Evolutionary conservation across 306 rosid species (phyloP), one percentile per base, ranked within the genome.

Genomic region (Pyrus communis): DNA sequence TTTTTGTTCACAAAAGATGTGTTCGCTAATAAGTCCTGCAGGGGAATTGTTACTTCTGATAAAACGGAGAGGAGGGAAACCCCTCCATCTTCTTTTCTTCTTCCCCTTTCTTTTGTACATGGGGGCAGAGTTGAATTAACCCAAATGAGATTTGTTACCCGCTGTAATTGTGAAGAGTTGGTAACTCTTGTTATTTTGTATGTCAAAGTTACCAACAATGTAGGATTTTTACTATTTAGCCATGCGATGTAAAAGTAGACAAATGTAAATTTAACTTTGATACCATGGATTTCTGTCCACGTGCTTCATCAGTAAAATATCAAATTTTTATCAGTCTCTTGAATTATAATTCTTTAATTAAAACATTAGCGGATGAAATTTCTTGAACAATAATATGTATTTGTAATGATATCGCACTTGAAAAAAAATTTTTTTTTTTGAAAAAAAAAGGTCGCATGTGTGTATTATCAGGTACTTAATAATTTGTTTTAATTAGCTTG

Each of bases 41-140:
- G 79, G 75, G 86, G 74, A 88, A 63, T 76, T 77, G 4, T 59
- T 77, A 75, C 59, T 73, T 84, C 70, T 43, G 75, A 81, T 82
- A 78, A 49, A 51, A 73, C 64, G 51, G 61, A 71, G 43, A 55
- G 78, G 68, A 78, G 73, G 76, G 86, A 78, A 75, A 82, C 66
- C 73, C 79, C 75, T 75, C 82, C 82, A 65, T 58, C 62, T 31
- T 31, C 75, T 27, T 4, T 5, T 42, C 62, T 13, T 25, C 70
- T 70, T 2, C 21, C 55, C 63, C 64, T n/a, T 46, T 38, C 45
- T 19, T 54, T 51, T 81, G 84, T 81, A 81, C n/a, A 63, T 63
- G 25, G 73, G 68, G 77, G 77, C 54, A 54, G 73, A 30, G 27
- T 57, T n/a, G 19, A 49, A 51, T 17, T 52, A 42, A 69, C 77